A percentile compares a stretch with the other conserved stretches of the same genome.
Evolutionary conservation across 371 early-diverging fungal genomes (phyloP).

Genomic region (Mortierella sp.): DNA sequence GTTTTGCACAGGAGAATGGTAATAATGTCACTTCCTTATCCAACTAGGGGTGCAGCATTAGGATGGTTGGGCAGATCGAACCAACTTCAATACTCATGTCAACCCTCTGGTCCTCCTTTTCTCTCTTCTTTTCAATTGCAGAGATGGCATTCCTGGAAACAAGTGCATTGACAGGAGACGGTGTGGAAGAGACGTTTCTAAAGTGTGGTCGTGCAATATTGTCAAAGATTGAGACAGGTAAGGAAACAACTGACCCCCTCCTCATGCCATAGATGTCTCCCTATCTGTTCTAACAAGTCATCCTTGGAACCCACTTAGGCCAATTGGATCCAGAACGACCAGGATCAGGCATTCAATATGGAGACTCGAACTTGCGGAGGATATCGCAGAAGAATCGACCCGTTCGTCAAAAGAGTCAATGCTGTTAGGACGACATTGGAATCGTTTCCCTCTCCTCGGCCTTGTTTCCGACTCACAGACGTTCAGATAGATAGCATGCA

Average conservation of each 20-base stretch:
- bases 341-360: constrained; percentile 72
- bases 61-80: no score
- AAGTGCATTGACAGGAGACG: constrained; percentile 69
- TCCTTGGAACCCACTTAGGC: no score
- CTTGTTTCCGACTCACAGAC: no score
- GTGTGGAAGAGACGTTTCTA: constrained; percentile 70
- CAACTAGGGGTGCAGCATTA: no score
- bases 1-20: constrained; percentile 77
- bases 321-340: constrained; percentile 73
- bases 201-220: constrained; percentile 70
- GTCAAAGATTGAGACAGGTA: constrained; percentile 71
- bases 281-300: no score
- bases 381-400: constrained; percentile 70
- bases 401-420: constrained; percentile 63
- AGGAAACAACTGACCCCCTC: no score
- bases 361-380: constrained; percentile 68
- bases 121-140: constrained; percentile 11
- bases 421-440: constrained; percentile 56
- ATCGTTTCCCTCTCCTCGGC: no score
- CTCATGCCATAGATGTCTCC: no score
- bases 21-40: no score
- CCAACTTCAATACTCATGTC: not conserved
- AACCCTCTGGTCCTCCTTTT: not conserved
- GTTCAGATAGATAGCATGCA: no score
- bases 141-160: constrained; percentile 74